These are phyloP conservation scores for Penicillium salamii DNA, from an alignment of 495 filamentous ascomycete species.

Conservation along the genomic window DNA sequence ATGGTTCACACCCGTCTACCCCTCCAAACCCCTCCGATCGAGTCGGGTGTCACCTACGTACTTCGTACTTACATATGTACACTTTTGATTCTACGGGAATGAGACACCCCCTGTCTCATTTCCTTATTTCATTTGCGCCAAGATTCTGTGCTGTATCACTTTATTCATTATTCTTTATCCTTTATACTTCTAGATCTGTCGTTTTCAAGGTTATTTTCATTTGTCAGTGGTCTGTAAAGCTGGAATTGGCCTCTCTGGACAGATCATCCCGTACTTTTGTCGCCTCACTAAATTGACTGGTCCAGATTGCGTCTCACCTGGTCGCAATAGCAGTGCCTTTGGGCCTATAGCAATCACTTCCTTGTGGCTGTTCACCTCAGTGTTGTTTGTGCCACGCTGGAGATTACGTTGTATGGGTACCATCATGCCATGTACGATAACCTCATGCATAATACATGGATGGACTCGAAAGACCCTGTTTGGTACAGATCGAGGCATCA, in stretches of 20 bases:
- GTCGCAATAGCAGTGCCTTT: not conserved
- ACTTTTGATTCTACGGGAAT: no score
- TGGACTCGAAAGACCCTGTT: slow-evolving; percentile 9
- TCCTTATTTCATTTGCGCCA: no score
- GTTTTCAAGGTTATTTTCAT: no score
- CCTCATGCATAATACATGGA: not conserved
- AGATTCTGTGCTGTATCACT: no score
- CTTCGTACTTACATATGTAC: not conserved
- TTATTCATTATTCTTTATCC: no score
- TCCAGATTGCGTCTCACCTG: slow-evolving; percentile 13
- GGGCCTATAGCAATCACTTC: slow-evolving; percentile 9
- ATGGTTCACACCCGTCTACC: slow-evolving; percentile 4
- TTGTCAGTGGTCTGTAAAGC: no score
- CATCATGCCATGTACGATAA: slow-evolving; percentile 5
- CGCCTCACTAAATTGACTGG: slow-evolving; percentile 14
- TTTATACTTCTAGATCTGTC: no score
- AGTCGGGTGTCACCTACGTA: not conserved
- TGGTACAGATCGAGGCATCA: slow-evolving; percentile 15
- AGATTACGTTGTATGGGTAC: not conserved
- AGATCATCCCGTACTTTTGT: slow-evolving; percentile 11
- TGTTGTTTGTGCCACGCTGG: slow-evolving; percentile 21
- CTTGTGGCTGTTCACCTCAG: slow-evolving; percentile 27
- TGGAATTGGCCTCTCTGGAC: slow-evolving; percentile 3
- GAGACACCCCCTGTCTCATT: not conserved
- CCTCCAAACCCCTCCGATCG: slow-evolving; percentile 2